Evolutionary conservation across 441 rosid genomes (phyloP).

Genomic region (Bruguiera hainesii): DNA sequence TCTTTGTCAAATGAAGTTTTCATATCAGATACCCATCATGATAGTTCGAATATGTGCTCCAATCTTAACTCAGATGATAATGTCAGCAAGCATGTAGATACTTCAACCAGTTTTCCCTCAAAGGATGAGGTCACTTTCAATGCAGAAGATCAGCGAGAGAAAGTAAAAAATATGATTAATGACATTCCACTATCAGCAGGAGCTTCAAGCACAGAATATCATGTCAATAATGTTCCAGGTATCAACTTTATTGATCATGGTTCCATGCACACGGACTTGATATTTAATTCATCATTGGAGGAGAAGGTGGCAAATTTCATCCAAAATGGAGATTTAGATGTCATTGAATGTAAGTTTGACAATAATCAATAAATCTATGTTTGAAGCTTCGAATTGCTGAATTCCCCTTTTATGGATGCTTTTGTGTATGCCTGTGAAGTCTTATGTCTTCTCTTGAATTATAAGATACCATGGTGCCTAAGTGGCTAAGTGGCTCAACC

Average conservation of each 20-base stretch:
- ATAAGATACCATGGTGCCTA: background rate
- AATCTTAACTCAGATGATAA: slow-evolving; percentile 20
- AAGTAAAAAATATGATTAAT: slow-evolving; percentile 22
- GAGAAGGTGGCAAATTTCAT: slow-evolving; percentile 59
- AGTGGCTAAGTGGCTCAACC: background rate
- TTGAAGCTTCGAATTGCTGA: background rate
- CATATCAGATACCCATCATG: slow-evolving; percentile 9
- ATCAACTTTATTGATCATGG: slow-evolving; percentile 22
- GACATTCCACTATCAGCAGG: slow-evolving; percentile 14
- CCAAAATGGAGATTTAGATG: slow-evolving; percentile 62
- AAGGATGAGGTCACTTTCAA: slow-evolving; percentile 12
- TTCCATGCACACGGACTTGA: slow-evolving; percentile 24
- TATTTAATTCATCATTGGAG: slow-evolving; percentile 40
- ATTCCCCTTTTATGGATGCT: background rate
- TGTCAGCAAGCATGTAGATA: slow-evolving; percentile 22
- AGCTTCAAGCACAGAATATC: slow-evolving; percentile 13
- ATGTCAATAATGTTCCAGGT: slow-evolving; percentile 15
- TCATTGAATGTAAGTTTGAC: slow-evolving; percentile 43
- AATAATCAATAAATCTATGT: background rate
- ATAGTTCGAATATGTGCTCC: slow-evolving; percentile 20
- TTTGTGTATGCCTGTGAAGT: background rate
- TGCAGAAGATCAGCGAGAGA: slow-evolving; percentile 29
- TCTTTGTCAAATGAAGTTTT: slow-evolving; percentile 21
- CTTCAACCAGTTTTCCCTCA: slow-evolving; percentile 21
- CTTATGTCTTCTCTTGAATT: background rate